phyloP scores from a whole-genome alignment of 202 grass and related monocot genomes.

The Cymbopogon flexuosus region DNA sequence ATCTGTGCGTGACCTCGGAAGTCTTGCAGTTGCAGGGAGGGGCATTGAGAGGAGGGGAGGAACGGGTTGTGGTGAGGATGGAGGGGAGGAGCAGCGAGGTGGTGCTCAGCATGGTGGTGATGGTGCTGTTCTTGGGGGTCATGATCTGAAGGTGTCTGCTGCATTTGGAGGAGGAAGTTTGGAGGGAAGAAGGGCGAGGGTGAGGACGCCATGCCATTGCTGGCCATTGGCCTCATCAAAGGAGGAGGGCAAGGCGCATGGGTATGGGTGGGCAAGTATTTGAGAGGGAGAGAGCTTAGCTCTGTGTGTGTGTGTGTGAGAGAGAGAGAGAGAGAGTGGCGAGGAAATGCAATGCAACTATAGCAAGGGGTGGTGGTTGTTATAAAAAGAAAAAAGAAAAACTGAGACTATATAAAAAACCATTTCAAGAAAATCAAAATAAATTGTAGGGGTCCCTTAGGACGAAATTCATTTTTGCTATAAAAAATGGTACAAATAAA shows the following conservation, averaged over 20 bases:
- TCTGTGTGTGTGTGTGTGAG: too few species aligned
- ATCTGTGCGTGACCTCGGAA: slow-evolving; percentile 46
- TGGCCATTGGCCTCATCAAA: slow-evolving; percentile 69
- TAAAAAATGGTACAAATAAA: background rate
- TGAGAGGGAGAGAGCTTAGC: slow-evolving; percentile 25
- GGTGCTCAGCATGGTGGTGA: slow-evolving; percentile 31
- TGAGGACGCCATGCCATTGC: slow-evolving; percentile 77
- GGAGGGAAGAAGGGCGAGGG: slow-evolving; percentile 76
- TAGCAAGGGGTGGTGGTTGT: slow-evolving; percentile 27
- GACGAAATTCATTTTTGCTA: background rate
- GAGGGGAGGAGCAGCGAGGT: slow-evolving; percentile 24
- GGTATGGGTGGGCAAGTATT: slow-evolving; percentile 34
- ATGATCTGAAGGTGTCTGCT: slow-evolving; percentile 36
- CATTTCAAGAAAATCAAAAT: background rate
- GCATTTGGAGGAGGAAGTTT: slow-evolving; percentile 87
- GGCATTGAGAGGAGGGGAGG: slow-evolving; percentile 48
- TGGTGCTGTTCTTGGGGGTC: slow-evolving; percentile 54
- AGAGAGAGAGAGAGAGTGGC: background rate
- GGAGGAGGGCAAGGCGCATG: slow-evolving; percentile 28
- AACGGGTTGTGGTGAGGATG: slow-evolving; percentile 44
- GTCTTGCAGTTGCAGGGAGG: slow-evolving; percentile 68
- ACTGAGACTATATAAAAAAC: background rate
- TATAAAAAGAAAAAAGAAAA: slow-evolving; percentile 14
- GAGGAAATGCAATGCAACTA: slow-evolving; percentile 59
- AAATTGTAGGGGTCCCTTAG: background rate